A percentile compares a stretch with the other conserved stretches of the same genome.
Evolutionary conservation across 768 basidiomycete genomes (phyloP).

Genomic region (Tricholoma hemisulphureum): DNA sequence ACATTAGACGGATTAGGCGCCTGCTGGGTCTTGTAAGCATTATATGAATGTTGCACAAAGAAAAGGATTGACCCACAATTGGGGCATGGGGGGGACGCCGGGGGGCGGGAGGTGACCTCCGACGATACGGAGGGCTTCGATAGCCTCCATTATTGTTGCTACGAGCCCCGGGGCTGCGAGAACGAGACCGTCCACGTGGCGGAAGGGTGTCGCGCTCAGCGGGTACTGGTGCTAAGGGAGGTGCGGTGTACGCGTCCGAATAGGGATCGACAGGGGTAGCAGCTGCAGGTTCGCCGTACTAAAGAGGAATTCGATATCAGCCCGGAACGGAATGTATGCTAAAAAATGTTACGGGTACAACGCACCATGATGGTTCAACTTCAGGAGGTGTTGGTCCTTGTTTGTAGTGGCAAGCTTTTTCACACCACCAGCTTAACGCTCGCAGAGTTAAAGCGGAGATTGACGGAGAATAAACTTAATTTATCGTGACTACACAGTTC

Average conservation of each 20-base stretch:
- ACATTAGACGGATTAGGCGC: conserved; percentile 86
- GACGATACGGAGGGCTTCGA: conserved; percentile 62
- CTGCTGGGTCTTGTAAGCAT: conserved; percentile 52
- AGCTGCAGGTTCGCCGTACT: conserved; percentile 66
- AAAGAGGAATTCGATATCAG: conserved; percentile 15
- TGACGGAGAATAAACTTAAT: conserved; percentile 44
- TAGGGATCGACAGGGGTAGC: conserved; percentile 72
- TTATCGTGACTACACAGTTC: conserved; percentile 59
- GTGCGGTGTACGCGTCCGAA: conserved; percentile 76
- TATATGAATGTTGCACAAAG: conserved; percentile 12
- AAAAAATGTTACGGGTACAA: conserved; percentile 13
- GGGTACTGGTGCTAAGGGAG: conserved; percentile 48
- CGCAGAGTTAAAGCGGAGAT: conserved; percentile 38
- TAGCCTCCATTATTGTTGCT: conserved; percentile 48
- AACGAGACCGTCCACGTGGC: conserved; percentile 70
- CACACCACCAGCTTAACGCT: conserved; percentile 16
- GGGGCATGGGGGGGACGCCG: conserved; percentile 71
- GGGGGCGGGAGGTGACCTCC: conserved; percentile 58
- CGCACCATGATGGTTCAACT: conserved; percentile 73
- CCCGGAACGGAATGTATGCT: background rate
- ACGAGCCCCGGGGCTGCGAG: conserved; percentile 61
- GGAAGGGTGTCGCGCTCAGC: conserved; percentile 56
- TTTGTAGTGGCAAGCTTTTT: conserved; percentile 31
- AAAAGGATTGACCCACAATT: conserved; percentile 49
- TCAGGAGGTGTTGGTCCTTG: conserved; percentile 44